Evolutionary conservation across 495 filamentous ascomycete species (phyloP), one percentile per base, ranked within the genome.

Genomic region (Hypoxylon intermedium): DNA sequence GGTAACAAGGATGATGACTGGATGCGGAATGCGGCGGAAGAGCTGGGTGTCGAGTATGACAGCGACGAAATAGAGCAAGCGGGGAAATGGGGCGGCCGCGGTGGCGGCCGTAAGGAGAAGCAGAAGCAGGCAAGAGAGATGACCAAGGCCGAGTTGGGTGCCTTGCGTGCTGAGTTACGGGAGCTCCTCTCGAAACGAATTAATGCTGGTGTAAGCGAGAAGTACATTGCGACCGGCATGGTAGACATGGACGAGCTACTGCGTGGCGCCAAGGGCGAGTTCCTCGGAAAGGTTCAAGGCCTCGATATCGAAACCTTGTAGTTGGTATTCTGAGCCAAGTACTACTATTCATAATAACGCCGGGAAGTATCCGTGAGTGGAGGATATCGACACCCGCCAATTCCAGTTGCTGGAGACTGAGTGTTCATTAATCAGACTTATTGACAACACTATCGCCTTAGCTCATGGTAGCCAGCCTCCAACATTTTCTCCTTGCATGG

Each of bases 1-100:
- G 83, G 89, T 33, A 83, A 82, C 20, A 84, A 87, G 50, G 91
- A 95, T 60, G 90, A 96, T 58, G 86, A 90, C 53, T 96, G 91
- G 89, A 73, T 98, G 50, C 83, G 83, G 28, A 81, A 80, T 9
- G 94, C 93, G 0, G 95, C 94, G 1, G 92, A 97, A 45, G 94
- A 98, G 59, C 82, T 98, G 2, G 94, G 94, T 1, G 89, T 98
- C 5, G 94, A 97, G 19, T 93, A 93, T 67, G 91, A 97, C 67
- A 89, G 86, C 60, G 92, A 97, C 16, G 90, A 92, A 43, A 87
- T 94, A 43, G 86, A 89, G 56, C 74, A 78, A 34, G 79, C 75
- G 9, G 81, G 83, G 9, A 75, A 75, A 43, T 85, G 87, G 66
- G 83, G 83, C 47, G 85, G 87, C 5, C 84, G 89, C 34, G 83